Evolutionary conservation across 2,329 filamentous ascomycete genomes (phyloP).

Genomic region (Penicillium sp.): DNA sequence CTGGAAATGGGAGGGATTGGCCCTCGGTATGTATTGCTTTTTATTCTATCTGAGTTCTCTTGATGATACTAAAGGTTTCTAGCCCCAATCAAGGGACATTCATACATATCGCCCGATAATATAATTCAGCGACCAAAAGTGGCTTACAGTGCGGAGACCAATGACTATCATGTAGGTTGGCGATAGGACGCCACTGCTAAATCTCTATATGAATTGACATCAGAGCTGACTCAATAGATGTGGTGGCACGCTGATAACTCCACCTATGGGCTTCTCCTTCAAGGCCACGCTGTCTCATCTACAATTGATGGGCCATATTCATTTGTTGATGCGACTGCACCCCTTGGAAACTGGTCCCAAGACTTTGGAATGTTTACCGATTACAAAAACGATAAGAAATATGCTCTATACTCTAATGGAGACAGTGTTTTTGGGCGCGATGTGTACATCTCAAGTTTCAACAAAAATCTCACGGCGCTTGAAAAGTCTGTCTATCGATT

Average conservation of each 20-base stretch:
- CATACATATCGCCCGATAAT: slow-evolving; percentile 58
- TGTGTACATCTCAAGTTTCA: slow-evolving; percentile 61
- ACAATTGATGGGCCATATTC: slow-evolving; percentile 59
- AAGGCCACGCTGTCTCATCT: slow-evolving; percentile 60
- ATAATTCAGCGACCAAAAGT: slow-evolving; percentile 69
- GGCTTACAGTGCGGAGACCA: slow-evolving; percentile 58
- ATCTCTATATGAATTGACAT: background rate
- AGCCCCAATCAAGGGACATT: slow-evolving; percentile 59
- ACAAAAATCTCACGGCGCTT: slow-evolving; percentile 56
- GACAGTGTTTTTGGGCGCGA: slow-evolving; percentile 60
- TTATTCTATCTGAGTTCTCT: background rate
- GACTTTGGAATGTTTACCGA: slow-evolving; percentile 66
- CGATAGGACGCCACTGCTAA: background rate
- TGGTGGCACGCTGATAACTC: slow-evolving; percentile 66
- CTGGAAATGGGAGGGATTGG: slow-evolving; percentile 62
- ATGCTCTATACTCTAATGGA: slow-evolving; percentile 64
- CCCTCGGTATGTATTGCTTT: slow-evolving; percentile 51
- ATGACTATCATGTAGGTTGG: slow-evolving; percentile 59
- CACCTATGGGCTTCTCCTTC: slow-evolving; percentile 60
- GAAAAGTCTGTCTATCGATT: slow-evolving; percentile 60
- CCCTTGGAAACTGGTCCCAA: slow-evolving; percentile 66
- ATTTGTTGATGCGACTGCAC: slow-evolving; percentile 58
- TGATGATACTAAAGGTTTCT: background rate
- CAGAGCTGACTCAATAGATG: slow-evolving; percentile 44
- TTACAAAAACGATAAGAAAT: slow-evolving; percentile 60